Base-by-base conservation (phyloP, 2,329 filamentous ascomycete species). In the Purpureocillium lavendulum region DNA sequence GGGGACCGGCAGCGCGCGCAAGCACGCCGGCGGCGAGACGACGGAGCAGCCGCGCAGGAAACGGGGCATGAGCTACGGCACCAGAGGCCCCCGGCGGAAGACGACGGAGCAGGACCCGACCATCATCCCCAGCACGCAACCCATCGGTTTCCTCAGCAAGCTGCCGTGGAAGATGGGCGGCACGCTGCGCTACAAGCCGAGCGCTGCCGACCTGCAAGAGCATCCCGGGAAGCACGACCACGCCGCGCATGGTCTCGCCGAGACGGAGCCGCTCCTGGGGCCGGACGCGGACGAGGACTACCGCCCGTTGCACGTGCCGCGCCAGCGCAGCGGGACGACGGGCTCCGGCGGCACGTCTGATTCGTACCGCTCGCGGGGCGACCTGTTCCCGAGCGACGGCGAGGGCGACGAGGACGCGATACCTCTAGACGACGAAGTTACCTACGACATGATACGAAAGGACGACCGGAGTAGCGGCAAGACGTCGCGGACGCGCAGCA, bases 391-490 rank as follows among this genome's bases (percentile, higher is more conserved):
- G 0, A 95, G 88, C 52, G 88, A 94, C 45, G 77, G 74, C 35
- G 78, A 82, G 53, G 87, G 89, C 39, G 87, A 94, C 46, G 89
- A 94, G 58, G 90, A 97, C 61, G 90, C 90, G 1, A 78, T 95
- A n/a, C 86, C 88, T 11, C 65, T 97, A 14, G 87, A 90, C 51
- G 90, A 96, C 55, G 89, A 96, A 54, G 94, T 97, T 51, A 86
- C 88, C 3, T 81, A 94, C 57, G 79, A 81, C 3, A 70, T 96
- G 45, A 82, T 88, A 44, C 77, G 84, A 38, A 78, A 83, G 48
- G 87, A 92, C 41, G 84, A 87, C 52, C 73, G 75, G 34, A 82
- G 81, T 49, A 88, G 83, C 51, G 58, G 56, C 24, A 55, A 45
- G 36, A 57, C 55, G n/a, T 77, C 73, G 34, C 83, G 74, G 46